Conservation (phyloP, 2,329 filamentous ascomycete species). For the Aspergillus sp. region DNA sequence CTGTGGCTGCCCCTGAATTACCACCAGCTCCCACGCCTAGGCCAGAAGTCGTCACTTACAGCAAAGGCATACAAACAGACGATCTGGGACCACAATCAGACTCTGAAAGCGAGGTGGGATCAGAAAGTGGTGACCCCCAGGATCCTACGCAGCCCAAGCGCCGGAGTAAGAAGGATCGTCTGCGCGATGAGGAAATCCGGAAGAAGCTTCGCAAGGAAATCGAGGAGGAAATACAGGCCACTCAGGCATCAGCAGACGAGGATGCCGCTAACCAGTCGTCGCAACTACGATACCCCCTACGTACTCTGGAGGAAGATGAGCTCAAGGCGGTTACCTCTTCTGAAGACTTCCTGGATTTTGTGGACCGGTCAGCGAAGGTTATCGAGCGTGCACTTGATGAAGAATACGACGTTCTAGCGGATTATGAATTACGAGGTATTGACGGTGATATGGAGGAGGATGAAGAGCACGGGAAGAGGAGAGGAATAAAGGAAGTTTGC, state of each 20-base stretch:
- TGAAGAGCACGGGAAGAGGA: slow-evolving; percentile 47
- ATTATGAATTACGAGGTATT: slow-evolving; percentile 76
- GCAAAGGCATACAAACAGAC: slow-evolving; percentile 89
- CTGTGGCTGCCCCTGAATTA: slow-evolving; percentile 68
- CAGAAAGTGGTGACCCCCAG: slow-evolving; percentile 56
- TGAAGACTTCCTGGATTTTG: slow-evolving; percentile 88
- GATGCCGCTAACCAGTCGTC: slow-evolving; percentile 36
- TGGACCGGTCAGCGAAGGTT: slow-evolving; percentile 92
- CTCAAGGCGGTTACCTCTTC: slow-evolving; percentile 84
- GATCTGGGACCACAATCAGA: slow-evolving; percentile 56
- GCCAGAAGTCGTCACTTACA: slow-evolving; percentile 85
- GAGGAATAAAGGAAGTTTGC: slow-evolving; percentile 64
- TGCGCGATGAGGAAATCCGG: slow-evolving; percentile 82
- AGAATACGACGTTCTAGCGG: slow-evolving; percentile 90
- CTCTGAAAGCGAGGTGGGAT: slow-evolving; percentile 50
- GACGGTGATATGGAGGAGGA: slow-evolving; percentile 73
- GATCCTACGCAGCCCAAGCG: slow-evolving; percentile 59
- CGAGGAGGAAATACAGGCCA: slow-evolving; percentile 78
- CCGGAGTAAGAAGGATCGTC: slow-evolving; percentile 68
- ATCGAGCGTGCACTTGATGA: slow-evolving; percentile 92
- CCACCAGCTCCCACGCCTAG: slow-evolving; percentile 47
- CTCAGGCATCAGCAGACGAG: slow-evolving; percentile 43
- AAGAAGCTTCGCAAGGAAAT: slow-evolving; percentile 81
- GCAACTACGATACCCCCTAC: slow-evolving; percentile 61
- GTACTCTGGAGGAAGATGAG: slow-evolving; percentile 76